A percentile compares a stretch with the other conserved stretches of the same genome.
Conservation (phyloP, 2,329 filamentous ascomycete genomes). For the Ophiocordyceps camponoti-saundersi region DNA sequence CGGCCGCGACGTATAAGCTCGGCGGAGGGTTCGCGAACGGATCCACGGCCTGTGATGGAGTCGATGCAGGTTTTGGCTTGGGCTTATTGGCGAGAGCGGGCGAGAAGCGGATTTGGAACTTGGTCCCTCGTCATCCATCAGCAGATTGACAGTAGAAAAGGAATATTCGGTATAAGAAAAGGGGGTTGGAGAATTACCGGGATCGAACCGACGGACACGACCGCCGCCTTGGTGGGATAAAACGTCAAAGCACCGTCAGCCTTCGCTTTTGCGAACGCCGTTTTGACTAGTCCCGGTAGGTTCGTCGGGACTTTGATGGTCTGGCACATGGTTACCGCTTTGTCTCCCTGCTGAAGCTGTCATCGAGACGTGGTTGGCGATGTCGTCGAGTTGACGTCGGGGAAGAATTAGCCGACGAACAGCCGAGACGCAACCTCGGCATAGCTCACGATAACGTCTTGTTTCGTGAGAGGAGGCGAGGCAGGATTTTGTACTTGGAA, state of each 20-base stretch:
- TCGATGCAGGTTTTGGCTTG: slow-evolving; percentile 22
- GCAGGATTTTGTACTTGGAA: neutral
- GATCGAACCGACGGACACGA: slow-evolving; percentile 25
- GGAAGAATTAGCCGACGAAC: neutral
- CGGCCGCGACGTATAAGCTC: slow-evolving; percentile 31
- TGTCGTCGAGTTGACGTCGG: neutral
- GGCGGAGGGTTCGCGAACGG: slow-evolving; percentile 46
- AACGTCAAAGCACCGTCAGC: slow-evolving; percentile 31
- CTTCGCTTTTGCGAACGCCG: slow-evolving; percentile 29
- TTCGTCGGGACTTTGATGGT: slow-evolving; percentile 22
- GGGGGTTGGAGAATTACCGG: no score
- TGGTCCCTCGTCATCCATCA: accelerated
- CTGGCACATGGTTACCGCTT: slow-evolving; percentile 15
- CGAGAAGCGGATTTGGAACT: slow-evolving; percentile 62
- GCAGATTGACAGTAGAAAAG: neutral
- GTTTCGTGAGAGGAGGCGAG: neutral
- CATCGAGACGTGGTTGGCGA: neutral
- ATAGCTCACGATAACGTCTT: neutral
- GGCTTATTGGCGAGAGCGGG: slow-evolving; percentile 53
- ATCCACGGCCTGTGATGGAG: slow-evolving; percentile 23
- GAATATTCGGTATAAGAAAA: no score
- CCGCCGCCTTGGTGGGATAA: slow-evolving; percentile 34
- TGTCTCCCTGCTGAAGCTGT: neutral
- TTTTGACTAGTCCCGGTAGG: slow-evolving; percentile 32
- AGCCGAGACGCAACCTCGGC: neutral